Percentiles rank a stretch among this genome's conserved stretches.
phyloP scores from a whole-genome alignment of 2,329 filamentous ascomycete genomes.

The Malbranchea cinnamomea region DNA sequence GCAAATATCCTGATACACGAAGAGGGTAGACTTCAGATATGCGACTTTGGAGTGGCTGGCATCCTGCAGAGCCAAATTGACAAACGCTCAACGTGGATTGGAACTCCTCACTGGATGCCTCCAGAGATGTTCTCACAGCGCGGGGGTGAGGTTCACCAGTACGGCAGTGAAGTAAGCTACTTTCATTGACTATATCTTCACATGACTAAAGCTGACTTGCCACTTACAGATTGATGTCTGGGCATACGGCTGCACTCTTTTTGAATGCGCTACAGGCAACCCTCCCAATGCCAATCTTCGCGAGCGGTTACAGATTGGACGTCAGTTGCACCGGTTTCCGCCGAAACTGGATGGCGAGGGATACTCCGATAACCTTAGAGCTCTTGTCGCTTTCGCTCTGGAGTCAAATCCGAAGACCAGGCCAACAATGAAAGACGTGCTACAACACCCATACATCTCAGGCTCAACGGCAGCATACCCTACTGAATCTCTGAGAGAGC shows the following conservation, averaged over 20 bases:
- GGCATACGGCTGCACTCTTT: slow-evolving; percentile 36
- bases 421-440: slow-evolving; percentile 32
- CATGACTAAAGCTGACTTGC: slow-evolving; percentile 4
- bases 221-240: slow-evolving; percentile 32
- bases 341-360: slow-evolving; percentile 28
- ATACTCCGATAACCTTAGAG: slow-evolving; percentile 31
- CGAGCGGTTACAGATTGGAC: slow-evolving; percentile 32
- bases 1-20: slow-evolving; percentile 51
- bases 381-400: slow-evolving; percentile 30
- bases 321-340: slow-evolving; percentile 27
- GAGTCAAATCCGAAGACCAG: slow-evolving; percentile 29
- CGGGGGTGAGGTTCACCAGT: slow-evolving; percentile 25
- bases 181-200: not conserved
- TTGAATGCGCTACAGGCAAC: slow-evolving; percentile 34
- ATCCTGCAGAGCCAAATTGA: slow-evolving; percentile 43
- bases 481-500: slow-evolving; percentile 28
- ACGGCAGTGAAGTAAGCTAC: slow-evolving; percentile 30
- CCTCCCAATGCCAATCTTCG: slow-evolving; percentile 34
- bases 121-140: slow-evolving; percentile 39
- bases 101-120: slow-evolving; percentile 53
- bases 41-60: slow-evolving; percentile 53
- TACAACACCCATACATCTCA: slow-evolving; percentile 31
- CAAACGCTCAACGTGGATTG: slow-evolving; percentile 50
- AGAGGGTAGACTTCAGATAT: slow-evolving; percentile 46
- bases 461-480: slow-evolving; percentile 30